Percentiles rank a stretch among this genome's conserved stretches.
Conservation (phyloP, 371 early-diverging fungal species). For the Syncephalastrum racemosum region DNA sequence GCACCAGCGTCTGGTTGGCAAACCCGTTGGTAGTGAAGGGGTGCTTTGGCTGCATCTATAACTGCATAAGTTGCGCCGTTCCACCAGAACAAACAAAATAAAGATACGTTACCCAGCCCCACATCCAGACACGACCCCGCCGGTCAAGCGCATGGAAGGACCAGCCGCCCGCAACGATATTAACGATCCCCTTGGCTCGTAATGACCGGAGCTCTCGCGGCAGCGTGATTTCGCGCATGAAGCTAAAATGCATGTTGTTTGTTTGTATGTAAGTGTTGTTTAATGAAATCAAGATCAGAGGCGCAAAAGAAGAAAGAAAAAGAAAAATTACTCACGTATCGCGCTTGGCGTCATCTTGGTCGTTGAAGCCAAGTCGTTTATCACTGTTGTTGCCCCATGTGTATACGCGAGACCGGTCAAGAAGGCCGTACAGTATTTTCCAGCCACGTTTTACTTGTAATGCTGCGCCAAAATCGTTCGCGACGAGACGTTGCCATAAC, state of each 20-base stretch:
- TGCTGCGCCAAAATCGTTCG: constrained; percentile 26
- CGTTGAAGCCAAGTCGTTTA: constrained; percentile 26
- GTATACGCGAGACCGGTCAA: constrained; percentile 27
- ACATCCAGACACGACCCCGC: constrained; percentile 39
- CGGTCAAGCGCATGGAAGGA: constrained; percentile 45
- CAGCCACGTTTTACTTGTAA: constrained; percentile 26
- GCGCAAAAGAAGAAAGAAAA: neutral
- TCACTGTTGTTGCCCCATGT: constrained; percentile 43
- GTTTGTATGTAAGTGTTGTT: too few species aligned
- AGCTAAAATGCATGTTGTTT: constrained; percentile 1
- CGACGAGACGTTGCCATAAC: constrained; percentile 36
- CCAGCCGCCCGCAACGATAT: constrained; percentile 45
- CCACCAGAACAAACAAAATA: too few species aligned
- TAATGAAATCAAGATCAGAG: too few species aligned
- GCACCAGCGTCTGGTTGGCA: constrained; percentile 2
- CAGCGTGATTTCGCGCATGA: constrained; percentile 7
- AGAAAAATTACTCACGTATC: constrained; percentile 10
- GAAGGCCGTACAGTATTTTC: constrained; percentile 29
- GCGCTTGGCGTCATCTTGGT: constrained; percentile 11
- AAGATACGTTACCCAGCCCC: constrained; percentile 34
- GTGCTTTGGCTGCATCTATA: constrained; percentile 8
- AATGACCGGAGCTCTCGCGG: constrained; percentile 28
- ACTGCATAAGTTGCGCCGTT: constrained; percentile 1
- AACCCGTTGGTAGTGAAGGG: neutral
- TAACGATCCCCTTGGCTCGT: constrained; percentile 32